These are phyloP conservation scores for Ascochyta rabiei DNA, from an alignment of 2,329 filamentous ascomycete genomes.

Conservation along the genomic window DNA sequence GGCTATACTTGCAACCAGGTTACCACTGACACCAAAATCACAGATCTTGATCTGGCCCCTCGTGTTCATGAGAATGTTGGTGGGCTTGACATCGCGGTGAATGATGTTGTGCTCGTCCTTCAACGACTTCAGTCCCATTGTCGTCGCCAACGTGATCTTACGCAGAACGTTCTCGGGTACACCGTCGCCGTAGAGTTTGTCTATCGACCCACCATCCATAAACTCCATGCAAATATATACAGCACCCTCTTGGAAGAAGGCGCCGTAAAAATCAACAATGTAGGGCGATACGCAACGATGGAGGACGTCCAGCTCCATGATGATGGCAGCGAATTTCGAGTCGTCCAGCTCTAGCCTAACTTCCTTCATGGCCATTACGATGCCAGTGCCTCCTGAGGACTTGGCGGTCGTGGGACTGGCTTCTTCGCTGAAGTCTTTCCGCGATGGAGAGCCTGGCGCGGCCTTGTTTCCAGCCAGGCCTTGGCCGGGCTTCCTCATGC, in stretches of 20 bases:
- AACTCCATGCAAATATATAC: constrained; percentile 99
- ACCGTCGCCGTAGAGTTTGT: constrained; percentile 91
- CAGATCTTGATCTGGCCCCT: constrained; percentile 95
- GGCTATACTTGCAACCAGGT: constrained; percentile 94
- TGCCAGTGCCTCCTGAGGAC: constrained; percentile 65
- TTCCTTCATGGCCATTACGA: constrained; percentile 99
- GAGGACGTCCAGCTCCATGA: constrained; percentile 95
- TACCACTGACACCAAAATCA: constrained; percentile 96
- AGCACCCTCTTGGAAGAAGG: constrained; percentile 97
- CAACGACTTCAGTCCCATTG: constrained; percentile 87
- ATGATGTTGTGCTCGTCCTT: constrained; percentile 99
- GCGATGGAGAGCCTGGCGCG: constrained; percentile 43
- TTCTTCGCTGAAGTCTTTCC: constrained; percentile 40
- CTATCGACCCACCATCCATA: constrained; percentile 98
- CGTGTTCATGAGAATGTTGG: constrained; percentile 94
- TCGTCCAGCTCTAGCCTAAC: constrained; percentile 95
- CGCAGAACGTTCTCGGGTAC: constrained; percentile 86
- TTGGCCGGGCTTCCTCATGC: constrained; percentile 64
- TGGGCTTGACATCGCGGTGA: constrained; percentile 96
- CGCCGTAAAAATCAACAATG: constrained; percentile 98
- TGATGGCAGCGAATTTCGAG: constrained; percentile 93
- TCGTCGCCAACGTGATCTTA: constrained; percentile 88
- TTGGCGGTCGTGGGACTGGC: constrained; percentile 45
- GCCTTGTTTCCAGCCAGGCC: constrained; percentile 65
- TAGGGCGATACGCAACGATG: constrained; percentile 94